Percentiles rank a stretch among this genome's conserved stretches.
Evolutionary conservation across 1,284 basidiomycete genomes (phyloP).

Genomic region (Sanghuangporus weigelae): DNA sequence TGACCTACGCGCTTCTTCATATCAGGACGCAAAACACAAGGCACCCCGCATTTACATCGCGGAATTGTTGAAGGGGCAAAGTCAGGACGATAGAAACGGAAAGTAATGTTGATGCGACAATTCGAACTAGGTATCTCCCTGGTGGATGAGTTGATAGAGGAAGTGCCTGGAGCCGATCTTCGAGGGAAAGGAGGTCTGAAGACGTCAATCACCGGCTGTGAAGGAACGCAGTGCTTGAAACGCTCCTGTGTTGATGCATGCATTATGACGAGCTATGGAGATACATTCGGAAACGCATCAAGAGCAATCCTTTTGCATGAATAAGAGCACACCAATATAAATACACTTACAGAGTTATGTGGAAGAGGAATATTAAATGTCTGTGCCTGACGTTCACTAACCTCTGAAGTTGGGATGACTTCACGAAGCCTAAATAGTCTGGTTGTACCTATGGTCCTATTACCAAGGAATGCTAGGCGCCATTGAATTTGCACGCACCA

Average conservation of each 20-base stretch:
- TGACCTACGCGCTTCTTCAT: constrained; percentile 57
- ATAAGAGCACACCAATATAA: not conserved
- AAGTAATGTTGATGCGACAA: constrained; percentile 84
- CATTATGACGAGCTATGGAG: constrained; percentile 76
- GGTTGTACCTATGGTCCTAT: constrained; percentile 48
- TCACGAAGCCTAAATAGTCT: constrained; percentile 77
- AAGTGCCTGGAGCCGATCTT: constrained; percentile 19
- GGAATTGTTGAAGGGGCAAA: constrained; percentile 68
- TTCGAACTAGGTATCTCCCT: constrained; percentile 42
- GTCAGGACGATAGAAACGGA: constrained; percentile 84
- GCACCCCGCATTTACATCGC: constrained; percentile 75
- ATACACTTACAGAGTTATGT: constrained; percentile 71
- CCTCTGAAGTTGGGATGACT: constrained; percentile 57
- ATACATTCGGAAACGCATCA: not conserved
- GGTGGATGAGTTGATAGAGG: constrained; percentile 17
- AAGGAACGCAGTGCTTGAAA: constrained; percentile 82
- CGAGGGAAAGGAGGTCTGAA: constrained; percentile 63
- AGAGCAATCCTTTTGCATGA: not conserved
- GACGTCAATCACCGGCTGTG: constrained; percentile 70
- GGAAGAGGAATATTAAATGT: constrained; percentile 81
- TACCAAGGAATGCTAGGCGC: constrained; percentile 7
- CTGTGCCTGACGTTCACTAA: constrained; percentile 47
- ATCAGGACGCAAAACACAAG: constrained; percentile 72
- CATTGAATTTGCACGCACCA: constrained; percentile 39
- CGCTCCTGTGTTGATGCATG: constrained; percentile 86